phyloP scores from a whole-genome alignment of 2,329 filamentous ascomycete species.

The Trichoderma koningiopsis region DNA sequence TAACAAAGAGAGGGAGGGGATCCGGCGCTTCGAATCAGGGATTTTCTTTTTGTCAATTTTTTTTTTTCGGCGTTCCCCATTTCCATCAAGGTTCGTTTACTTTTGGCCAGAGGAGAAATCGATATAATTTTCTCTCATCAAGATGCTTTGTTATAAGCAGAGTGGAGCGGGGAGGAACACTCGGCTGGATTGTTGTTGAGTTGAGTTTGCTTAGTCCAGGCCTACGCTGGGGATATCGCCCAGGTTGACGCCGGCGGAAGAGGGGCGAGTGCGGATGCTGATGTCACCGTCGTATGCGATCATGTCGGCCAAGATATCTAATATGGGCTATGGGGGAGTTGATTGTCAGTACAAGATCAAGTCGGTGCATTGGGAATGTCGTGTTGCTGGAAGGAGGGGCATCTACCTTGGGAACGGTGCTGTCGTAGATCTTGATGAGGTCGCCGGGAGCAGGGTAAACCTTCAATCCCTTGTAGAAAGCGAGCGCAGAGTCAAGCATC shows the following conservation, averaged over 20 bases:
- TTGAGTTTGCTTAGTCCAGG: slow-evolving; percentile 51
- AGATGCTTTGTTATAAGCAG: slow-evolving; percentile 11
- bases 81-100: not conserved
- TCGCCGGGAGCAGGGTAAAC: slow-evolving; percentile 94
- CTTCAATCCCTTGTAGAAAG: slow-evolving; percentile 98
- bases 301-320: slow-evolving; percentile 97
- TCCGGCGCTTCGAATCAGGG: slow-evolving; percentile 19
- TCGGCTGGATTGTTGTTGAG: not conserved
- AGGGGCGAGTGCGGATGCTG: slow-evolving; percentile 54
- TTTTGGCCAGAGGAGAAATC: not conserved
- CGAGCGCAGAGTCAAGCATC: slow-evolving; percentile 80
- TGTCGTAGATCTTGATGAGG: slow-evolving; percentile 95
- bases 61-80: not conserved
- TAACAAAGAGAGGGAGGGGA: slow-evolving; percentile 9
- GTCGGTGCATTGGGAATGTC: not conserved
- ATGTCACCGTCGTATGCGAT: slow-evolving; percentile 85
- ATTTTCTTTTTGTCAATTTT: slow-evolving; percentile 17
- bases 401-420: slow-evolving; percentile 89
- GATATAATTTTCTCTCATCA: not conserved
- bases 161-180: slow-evolving; percentile 20
- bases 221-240: slow-evolving; percentile 54
- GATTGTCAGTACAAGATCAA: not conserved
- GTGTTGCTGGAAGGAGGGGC: not conserved
- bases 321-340: slow-evolving; percentile 65
- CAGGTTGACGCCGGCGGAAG: slow-evolving; percentile 45